phyloP scores from a whole-genome alignment of 2,329 filamentous ascomycete species.

The Xylariomycetidae sp. region DNA sequence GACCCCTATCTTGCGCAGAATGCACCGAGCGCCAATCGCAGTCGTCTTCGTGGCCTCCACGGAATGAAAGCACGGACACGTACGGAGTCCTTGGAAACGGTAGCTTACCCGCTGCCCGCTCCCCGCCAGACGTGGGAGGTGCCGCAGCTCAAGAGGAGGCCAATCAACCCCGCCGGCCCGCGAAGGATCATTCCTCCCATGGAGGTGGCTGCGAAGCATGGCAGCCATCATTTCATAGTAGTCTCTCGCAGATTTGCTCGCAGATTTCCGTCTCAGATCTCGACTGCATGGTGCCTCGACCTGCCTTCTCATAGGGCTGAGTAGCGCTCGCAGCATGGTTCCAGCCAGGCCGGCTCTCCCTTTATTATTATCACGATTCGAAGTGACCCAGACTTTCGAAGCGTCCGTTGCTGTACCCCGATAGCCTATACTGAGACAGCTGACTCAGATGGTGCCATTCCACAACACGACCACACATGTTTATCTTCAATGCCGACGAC shows the following conservation, averaged over 20 bases:
- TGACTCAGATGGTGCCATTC: too few species aligned
- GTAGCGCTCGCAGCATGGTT: background rate
- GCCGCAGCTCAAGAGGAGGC: too few species aligned
- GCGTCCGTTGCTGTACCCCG: too few species aligned
- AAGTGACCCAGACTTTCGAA: too few species aligned
- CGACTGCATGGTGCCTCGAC: constrained; percentile 5
- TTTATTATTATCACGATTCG: too few species aligned
- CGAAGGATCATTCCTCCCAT: constrained; percentile 5
- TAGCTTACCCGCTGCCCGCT: too few species aligned
- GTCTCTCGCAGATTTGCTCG: background rate
- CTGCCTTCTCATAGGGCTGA: constrained; percentile 1
- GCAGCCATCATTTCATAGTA: constrained; percentile 4
- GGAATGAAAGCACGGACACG: constrained; percentile 9
- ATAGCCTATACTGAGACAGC: too few species aligned
- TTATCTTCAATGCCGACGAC: too few species aligned
- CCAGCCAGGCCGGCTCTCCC: too few species aligned
- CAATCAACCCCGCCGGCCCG: background rate
- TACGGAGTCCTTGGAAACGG: background rate
- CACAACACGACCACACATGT: too few species aligned
- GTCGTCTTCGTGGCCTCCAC: constrained; percentile 1
- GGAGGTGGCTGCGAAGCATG: constrained; percentile 20
- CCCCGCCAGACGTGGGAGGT: too few species aligned
- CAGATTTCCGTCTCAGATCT: background rate
- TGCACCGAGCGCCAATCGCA: constrained; percentile 9
- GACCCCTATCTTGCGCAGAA: constrained; percentile 19